Evolutionary conservation across 1,284 basidiomycete genomes (phyloP), one percentile per base, ranked within the genome.

Genomic region (Boletus sp.): DNA sequence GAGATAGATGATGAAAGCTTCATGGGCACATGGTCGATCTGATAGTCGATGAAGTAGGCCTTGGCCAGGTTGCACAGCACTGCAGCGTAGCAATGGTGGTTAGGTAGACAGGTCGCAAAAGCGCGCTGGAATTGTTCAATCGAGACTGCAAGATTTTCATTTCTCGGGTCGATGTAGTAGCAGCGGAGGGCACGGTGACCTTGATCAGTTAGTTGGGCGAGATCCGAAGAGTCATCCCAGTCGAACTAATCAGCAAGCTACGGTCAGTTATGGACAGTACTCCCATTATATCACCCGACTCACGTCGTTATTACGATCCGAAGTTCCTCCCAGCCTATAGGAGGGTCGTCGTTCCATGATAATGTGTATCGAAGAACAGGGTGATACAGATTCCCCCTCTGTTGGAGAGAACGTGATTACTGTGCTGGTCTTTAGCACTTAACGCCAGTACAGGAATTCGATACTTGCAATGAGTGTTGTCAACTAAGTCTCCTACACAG

Each of bases 1-100:
- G 12, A 37, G 23, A 48, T 46, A 17, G 40, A 16, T 3, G 3
- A 17, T 3, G 10, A 26, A 17, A 48, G 33, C 1, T 34, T 29
- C 6, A 2, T 9, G 8, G 14, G 13, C 12, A n/a, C n/a, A n/a
- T n/a, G n/a, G n/a, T 36, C 34, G 3, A 41, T 7, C 10, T 30
- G 47, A 26, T 27, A 50, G 2, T n/a, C 20, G 17, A 38, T 37
- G n/a, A 39, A 46, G 3, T 39, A 9, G 16, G 48, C 50, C 5
- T 6, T 45, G 1, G 53, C 58, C 4, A 58, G 29, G 41, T 61
- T 60, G 23, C 26, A 50, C 2, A 57, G 37, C 7, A 33, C 53
- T 2, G 38, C 39, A 1, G 44, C 25, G 20, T 25, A 29, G 27
- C 40, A 38, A 9, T 23, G 32, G 16, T 48, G 25, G 3, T 23